Evolutionary conservation across 306 rosid species (phyloP), one percentile per base, ranked within the genome.

Genomic region (Clitoria ternatea): DNA sequence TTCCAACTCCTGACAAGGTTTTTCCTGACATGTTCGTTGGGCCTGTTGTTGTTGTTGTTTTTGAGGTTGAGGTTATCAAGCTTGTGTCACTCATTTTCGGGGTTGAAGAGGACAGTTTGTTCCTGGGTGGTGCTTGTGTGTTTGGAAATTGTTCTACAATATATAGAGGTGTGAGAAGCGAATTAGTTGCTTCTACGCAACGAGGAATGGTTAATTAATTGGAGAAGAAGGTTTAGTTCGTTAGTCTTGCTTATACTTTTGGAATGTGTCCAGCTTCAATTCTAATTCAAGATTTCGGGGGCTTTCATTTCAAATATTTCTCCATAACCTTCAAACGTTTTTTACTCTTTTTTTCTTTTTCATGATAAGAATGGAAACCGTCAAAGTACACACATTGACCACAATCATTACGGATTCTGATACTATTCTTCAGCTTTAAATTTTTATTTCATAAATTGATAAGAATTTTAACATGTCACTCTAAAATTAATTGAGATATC

Each of bases 1-100:
- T 90, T 19, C 94, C 96, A 1, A 77, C 37, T 0, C 90, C 83
- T 2, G 83, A 64, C 1, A 90, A 64, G 30, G 90, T 66, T 14
- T 47, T 79, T 1, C 10, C 7, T 5, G 57, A 6, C 49, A 72
- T 30, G 64, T 1, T 20, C n/a, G 17, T 17, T 13, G 22, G 1
- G 1, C 10, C 6, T 3, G 6, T 7, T 15, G 2, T 1, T 2
- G 48, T 8, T 1, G 4, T 12, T 23, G 53, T 36, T 36, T 9
- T 61, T 0, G 71, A 45, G 24, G 33, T 35, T 32, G 74, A 43
- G 8, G 48, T 0, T 44, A 10, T n/a, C 13, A 45, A 6, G 7
- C 10, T 22, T 44, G 4, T 66, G 3, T 24, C 26, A 30, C 36
- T 44, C 66, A 49, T 23, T 19, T 33, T 33, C 5, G 32, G 5